Percentiles rank a stretch among this genome's conserved stretches.
Conservation (phyloP, 2,329 filamentous ascomycete species). For the Xylaria arbuscula region DNA sequence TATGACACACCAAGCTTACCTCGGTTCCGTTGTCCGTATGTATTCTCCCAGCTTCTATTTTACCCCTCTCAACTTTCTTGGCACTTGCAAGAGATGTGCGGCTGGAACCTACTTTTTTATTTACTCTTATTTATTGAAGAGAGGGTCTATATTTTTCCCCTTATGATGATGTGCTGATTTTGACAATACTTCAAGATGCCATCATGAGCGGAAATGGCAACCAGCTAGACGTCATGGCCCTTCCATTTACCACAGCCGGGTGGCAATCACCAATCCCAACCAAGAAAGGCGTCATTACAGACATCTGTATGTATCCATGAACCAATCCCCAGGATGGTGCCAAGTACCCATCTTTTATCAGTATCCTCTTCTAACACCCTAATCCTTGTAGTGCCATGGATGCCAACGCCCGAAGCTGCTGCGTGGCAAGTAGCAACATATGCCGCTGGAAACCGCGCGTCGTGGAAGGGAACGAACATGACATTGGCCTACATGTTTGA, state of each 20-base stretch:
- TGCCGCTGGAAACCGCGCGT: conserved; percentile 56
- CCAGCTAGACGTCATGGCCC: conserved; percentile 49
- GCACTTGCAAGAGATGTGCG: neutral
- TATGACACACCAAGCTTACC: conserved; percentile 55
- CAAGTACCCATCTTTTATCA: neutral
- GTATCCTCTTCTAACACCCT: conserved; percentile 10
- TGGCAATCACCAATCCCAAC: conserved; percentile 55
- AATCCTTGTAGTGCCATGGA: conserved; percentile 46
- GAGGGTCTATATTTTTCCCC: neutral
- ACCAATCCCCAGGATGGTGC: no score
- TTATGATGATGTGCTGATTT: conserved; percentile 3
- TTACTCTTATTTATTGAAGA: no score
- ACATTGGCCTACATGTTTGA: conserved; percentile 57
- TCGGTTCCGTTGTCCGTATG: conserved; percentile 48
- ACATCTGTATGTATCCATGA: conserved; percentile 33
- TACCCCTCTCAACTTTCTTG: neutral
- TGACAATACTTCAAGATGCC: conserved; percentile 49
- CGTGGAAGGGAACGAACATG: conserved; percentile 50
- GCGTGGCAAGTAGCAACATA: conserved; percentile 53
- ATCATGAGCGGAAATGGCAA: conserved; percentile 56
- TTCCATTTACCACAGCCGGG: conserved; percentile 58
- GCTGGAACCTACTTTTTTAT: neutral
- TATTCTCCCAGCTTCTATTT: neutral
- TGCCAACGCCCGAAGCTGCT: conserved; percentile 50
- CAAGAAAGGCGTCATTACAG: conserved; percentile 53